These are phyloP conservation scores for Ophiorrhiza pumila DNA, from an alignment of 257 asterid genomes.

Conservation along the genomic window DNA sequence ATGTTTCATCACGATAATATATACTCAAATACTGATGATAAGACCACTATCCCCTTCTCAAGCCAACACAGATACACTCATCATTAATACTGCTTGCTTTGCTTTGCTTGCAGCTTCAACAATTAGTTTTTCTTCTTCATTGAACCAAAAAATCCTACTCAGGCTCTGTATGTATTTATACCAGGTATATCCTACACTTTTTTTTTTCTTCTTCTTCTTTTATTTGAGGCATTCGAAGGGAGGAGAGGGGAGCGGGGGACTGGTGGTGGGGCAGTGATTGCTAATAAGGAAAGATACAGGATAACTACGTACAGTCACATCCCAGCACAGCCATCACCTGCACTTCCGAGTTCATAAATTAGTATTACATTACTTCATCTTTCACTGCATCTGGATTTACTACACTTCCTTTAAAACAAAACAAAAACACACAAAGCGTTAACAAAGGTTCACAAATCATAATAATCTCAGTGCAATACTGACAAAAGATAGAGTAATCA, in stretches of 20 bases:
- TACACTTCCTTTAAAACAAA: neutral
- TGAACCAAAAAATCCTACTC: neutral
- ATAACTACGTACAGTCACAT: neutral
- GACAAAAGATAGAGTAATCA: neutral
- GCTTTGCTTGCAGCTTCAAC: neutral
- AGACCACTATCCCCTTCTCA: neutral
- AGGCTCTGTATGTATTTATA: neutral
- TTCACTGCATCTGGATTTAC: neutral
- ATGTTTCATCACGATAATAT: no score
- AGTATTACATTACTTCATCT: neutral
- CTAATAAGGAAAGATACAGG: neutral
- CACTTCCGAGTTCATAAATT: neutral
- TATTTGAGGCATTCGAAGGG: neutral
- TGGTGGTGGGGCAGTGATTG: no score
- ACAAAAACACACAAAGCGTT: neutral
- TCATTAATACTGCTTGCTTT: neutral
- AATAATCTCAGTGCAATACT: neutral
- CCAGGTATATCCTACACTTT: neutral
- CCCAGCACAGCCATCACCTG: neutral
- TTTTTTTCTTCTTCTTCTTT: neutral
- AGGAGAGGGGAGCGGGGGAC: neutral
- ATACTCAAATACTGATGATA: no score
- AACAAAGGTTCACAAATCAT: neutral
- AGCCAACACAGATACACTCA: neutral
- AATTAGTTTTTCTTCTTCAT: neutral